Conservation (phyloP, 106 monocot genomes). For the Iris macrosiphon region DNA sequence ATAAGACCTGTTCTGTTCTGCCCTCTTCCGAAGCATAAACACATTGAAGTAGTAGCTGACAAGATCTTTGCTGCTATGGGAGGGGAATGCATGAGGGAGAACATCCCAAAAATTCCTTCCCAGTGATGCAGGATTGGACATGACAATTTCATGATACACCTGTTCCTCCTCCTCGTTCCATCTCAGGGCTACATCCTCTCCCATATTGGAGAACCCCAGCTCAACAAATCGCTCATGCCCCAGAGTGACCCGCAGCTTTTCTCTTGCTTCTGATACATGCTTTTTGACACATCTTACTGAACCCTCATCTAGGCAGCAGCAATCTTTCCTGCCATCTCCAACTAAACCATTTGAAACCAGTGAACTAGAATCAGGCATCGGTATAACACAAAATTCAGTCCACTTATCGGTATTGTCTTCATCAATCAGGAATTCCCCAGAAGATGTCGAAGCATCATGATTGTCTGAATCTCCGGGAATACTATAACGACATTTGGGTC, state of each 20-base stretch:
- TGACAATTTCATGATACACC: conserved; percentile 55
- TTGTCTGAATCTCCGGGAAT: not conserved
- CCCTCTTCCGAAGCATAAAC: conserved; percentile 70
- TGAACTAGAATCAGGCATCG: conserved; percentile 26
- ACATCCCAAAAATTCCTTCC: conserved; percentile 31
- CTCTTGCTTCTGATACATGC: conserved; percentile 70
- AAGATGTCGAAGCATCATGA: not conserved
- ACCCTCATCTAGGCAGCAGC: conserved; percentile 56
- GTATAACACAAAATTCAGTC: conserved; percentile 29
- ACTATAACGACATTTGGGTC: conserved; percentile 1
- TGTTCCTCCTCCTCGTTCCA: conserved; percentile 82
- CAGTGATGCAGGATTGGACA: conserved; percentile 54
- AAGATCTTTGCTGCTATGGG: conserved; percentile 29
- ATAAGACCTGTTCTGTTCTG: conserved; percentile 64
- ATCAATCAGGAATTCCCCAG: not conserved
- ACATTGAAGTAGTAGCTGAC: conserved; percentile 68
- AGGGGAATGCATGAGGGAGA: conserved; percentile 19
- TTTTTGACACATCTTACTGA: conserved; percentile 55
- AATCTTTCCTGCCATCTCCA: conserved; percentile 8
- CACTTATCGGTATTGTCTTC: conserved; percentile 33
- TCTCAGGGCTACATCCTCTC: conserved; percentile 61
- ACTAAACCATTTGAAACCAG: not conserved
- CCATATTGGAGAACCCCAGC: conserved; percentile 76
- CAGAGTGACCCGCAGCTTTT: conserved; percentile 20
- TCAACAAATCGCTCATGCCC: conserved; percentile 54